phyloP scores from a whole-genome alignment of 2,329 filamentous ascomycete genomes.

The Fusarium veterinarium region DNA sequence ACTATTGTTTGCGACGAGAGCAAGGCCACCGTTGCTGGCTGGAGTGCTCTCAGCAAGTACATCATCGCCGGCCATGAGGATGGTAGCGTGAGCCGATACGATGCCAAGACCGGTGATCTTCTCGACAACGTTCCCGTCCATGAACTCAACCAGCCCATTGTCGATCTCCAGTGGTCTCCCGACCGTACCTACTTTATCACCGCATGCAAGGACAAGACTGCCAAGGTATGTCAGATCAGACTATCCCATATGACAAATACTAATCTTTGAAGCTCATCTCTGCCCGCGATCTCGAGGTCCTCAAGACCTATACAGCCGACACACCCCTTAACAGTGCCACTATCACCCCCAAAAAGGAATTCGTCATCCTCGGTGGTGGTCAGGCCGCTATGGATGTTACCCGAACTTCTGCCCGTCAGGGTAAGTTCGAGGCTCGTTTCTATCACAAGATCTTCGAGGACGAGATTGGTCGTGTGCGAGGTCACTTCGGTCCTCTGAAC shows the following conservation, averaged over 20 bases:
- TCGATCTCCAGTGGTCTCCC: constrained; percentile 92
- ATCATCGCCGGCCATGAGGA: constrained; percentile 99
- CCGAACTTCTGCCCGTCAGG: constrained; percentile 90
- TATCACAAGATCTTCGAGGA: constrained; percentile 99
- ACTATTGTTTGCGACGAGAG: constrained; percentile 94
- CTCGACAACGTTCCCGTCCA: constrained; percentile 85
- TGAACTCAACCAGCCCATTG: constrained; percentile 84
- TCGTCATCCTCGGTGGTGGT: constrained; percentile 96
- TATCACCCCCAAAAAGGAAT: constrained; percentile 96
- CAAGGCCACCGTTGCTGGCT: constrained; percentile 97
- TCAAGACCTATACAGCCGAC: constrained; percentile 93
- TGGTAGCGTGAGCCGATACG: constrained; percentile 89
- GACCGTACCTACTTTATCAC: constrained; percentile 99
- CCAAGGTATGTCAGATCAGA: constrained; percentile 71
- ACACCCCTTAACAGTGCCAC: constrained; percentile 96
- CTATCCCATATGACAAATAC: not conserved
- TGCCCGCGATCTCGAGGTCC: constrained; percentile 84
- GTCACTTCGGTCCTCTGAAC: constrained; percentile 97
- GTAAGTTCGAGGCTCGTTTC: constrained; percentile 99
- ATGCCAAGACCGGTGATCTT: constrained; percentile 90
- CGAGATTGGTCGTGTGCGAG: constrained; percentile 95
- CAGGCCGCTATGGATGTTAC: constrained; percentile 99
- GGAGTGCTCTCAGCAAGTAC: constrained; percentile 93
- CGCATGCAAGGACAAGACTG: constrained; percentile 96
- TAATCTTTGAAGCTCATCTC: constrained; percentile 73